Evolutionary conservation across 257 asterid genomes (phyloP).

Genomic region (Primulina huaijiensis): DNA sequence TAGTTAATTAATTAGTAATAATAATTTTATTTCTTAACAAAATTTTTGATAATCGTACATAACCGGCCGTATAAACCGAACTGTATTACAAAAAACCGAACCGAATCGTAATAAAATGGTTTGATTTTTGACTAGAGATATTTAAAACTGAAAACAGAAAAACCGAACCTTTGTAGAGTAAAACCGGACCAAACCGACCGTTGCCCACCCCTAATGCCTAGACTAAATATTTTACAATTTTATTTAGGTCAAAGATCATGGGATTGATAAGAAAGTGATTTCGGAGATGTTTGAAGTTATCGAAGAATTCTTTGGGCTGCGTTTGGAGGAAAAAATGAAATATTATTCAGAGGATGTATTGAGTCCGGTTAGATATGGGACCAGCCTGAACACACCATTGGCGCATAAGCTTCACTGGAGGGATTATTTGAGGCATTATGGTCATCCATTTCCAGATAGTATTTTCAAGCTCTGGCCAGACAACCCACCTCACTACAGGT

Average conservation of each 20-base stretch:
- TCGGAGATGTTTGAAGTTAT: constrained; percentile 36
- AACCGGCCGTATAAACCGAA: no score
- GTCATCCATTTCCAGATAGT: constrained; percentile 34
- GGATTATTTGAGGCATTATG: constrained; percentile 57
- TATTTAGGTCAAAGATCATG: constrained; percentile 41
- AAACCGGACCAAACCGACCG: no score
- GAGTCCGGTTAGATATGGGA: constrained; percentile 54
- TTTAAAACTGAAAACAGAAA: no score
- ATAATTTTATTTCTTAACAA: no score
- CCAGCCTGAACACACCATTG: constrained; percentile 50
- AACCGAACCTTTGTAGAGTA: no score
- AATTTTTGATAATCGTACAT: no score
- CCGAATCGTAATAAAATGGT: no score
- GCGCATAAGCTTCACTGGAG: constrained; percentile 54
- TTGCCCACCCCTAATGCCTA: no score
- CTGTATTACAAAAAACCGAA: no score
- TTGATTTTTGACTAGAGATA: no score
- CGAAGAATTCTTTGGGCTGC: constrained; percentile 38
- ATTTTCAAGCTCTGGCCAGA: constrained; percentile 47
- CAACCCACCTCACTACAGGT: constrained; percentile 51
- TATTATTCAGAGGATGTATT: constrained; percentile 53
- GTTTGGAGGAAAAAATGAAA: constrained; percentile 40
- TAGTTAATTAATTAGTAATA: no score
- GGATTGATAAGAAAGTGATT: constrained; percentile 30
- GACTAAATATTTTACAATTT: no score